Evolutionary conservation across 1,284 basidiomycete species (phyloP).

Genomic region (Rugosomyces carneus): DNA sequence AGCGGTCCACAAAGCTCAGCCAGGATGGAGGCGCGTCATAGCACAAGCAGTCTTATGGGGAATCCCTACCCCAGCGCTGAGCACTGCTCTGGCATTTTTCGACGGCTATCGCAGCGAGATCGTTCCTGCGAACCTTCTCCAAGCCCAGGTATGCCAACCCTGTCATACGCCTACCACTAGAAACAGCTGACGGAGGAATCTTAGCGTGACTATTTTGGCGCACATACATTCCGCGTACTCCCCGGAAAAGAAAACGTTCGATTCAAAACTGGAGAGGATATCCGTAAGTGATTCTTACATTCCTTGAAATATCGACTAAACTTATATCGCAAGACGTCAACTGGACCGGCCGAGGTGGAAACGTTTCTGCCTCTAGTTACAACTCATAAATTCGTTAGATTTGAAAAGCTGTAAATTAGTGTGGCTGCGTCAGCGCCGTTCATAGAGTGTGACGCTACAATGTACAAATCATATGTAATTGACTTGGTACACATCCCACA

Average conservation of each 20-base stretch:
- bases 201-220: constrained; percentile 89
- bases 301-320: constrained; percentile 8
- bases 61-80: constrained; percentile 93
- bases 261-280: constrained; percentile 79
- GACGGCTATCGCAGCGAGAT: constrained; percentile 94
- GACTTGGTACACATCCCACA: background rate
- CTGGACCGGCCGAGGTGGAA: constrained; percentile 93
- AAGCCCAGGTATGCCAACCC: constrained; percentile 70
- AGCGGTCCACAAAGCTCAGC: constrained; percentile 92
- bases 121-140: constrained; percentile 91
- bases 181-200: constrained; percentile 22
- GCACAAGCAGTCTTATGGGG: constrained; percentile 98
- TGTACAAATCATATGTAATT: constrained; percentile 11
- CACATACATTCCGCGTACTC: constrained; percentile 91
- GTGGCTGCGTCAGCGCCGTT: background rate
- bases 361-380: constrained; percentile 90
- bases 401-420: constrained; percentile 8
- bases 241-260: constrained; percentile 84
- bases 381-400: constrained; percentile 56
- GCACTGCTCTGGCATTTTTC: constrained; percentile 97
- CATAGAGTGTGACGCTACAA: constrained; percentile 12
- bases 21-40: constrained; percentile 96
- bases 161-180: background rate
- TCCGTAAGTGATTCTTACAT: constrained; percentile 52
- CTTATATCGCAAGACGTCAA: constrained; percentile 56